These are phyloP conservation scores for Ogataea allantospora DNA, from an alignment of 805 yeast genomes.

Conservation along the genomic window DNA sequence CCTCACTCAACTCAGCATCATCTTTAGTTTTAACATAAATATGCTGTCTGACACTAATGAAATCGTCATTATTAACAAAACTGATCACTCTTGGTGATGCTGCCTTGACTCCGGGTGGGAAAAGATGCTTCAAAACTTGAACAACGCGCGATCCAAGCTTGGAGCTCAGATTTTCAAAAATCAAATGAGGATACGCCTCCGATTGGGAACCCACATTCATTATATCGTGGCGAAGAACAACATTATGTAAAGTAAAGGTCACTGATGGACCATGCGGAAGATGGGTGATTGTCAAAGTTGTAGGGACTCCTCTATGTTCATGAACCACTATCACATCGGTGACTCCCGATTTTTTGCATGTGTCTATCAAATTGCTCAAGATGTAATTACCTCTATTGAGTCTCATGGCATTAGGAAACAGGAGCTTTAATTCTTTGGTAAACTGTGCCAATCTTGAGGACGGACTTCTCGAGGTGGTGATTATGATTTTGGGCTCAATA, in stretches of 20 bases:
- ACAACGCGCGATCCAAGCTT: constrained; percentile 80
- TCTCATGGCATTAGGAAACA: constrained; percentile 87
- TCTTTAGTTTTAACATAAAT: constrained; percentile 88
- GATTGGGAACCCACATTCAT: constrained; percentile 81
- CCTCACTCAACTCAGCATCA: constrained; percentile 87
- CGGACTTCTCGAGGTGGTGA: constrained; percentile 93
- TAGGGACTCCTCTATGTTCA: constrained; percentile 98
- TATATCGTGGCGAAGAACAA: constrained; percentile 89
- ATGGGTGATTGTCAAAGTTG: constrained; percentile 87
- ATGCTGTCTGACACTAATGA: constrained; percentile 92
- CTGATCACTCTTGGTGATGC: constrained; percentile 91
- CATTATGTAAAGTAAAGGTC: constrained; percentile 90
- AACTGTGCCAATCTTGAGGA: constrained; percentile 82
- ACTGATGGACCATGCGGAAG: constrained; percentile 99
- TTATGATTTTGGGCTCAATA: constrained; percentile 83
- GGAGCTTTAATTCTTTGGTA: constrained; percentile 83
- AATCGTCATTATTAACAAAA: constrained; percentile 87
- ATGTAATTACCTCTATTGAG: constrained; percentile 92
- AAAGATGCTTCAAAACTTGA: constrained; percentile 78
- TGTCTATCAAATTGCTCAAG: constrained; percentile 77
- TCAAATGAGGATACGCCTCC: constrained; percentile 90
- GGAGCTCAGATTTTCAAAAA: constrained; percentile 85
- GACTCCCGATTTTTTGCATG: constrained; percentile 73
- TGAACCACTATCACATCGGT: constrained; percentile 85
- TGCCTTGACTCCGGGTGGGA: constrained; percentile 95